These are phyloP conservation scores for Elongisporangium senticosum DNA, from an alignment of 352 stramenopile species.

Conservation along the genomic window DNA sequence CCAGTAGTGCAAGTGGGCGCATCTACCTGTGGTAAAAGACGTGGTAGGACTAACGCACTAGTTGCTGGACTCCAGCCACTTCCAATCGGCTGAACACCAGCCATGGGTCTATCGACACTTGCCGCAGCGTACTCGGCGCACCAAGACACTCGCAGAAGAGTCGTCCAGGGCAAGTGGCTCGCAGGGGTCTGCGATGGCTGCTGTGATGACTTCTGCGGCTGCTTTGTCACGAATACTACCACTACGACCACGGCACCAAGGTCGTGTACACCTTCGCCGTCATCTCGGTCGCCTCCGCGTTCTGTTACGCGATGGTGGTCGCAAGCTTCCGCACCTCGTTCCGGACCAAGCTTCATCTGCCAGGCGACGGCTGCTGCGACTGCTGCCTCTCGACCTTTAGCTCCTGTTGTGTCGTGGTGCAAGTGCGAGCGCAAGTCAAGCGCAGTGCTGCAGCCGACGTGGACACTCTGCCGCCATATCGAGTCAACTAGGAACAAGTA, in stretches of 20 bases:
- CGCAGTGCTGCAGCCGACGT: conserved; percentile 21
- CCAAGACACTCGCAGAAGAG: too few species aligned
- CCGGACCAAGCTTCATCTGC: conserved; percentile 18
- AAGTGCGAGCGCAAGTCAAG: conserved; percentile 52
- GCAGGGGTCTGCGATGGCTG: background rate
- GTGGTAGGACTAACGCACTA: too few species aligned
- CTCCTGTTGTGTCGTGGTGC: conserved; percentile 34
- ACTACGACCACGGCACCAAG: background rate
- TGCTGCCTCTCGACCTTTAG: conserved; percentile 29
- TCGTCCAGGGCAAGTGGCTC: background rate
- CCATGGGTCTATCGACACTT: too few species aligned
- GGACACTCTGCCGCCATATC: background rate
- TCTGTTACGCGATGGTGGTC: background rate
- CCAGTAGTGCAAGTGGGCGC: too few species aligned
- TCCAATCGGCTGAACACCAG: too few species aligned
- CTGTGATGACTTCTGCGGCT: too few species aligned
- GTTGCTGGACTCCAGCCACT: too few species aligned
- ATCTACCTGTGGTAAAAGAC: too few species aligned
- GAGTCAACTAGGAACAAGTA: background rate
- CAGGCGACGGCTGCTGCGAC: conserved; percentile 22
- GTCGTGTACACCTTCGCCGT: background rate
- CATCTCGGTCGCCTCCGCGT: background rate
- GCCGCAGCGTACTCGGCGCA: too few species aligned
- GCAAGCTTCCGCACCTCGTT: background rate
- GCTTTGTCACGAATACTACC: too few species aligned